Conservation (phyloP, 495 filamentous ascomycete genomes). For the Cairneyella variabilis region DNA sequence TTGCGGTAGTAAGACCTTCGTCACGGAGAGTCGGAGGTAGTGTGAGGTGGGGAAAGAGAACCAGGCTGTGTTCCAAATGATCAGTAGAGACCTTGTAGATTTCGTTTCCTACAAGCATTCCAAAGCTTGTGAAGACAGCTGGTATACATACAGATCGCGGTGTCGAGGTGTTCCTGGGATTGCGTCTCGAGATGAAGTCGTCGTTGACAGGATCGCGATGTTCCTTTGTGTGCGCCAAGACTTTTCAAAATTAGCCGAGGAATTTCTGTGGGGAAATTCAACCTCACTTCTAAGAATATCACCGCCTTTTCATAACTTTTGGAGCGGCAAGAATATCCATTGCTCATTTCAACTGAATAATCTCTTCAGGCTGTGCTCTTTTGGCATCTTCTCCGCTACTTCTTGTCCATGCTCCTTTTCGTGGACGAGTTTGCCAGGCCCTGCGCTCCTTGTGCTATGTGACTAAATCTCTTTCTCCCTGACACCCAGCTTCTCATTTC, state of each 20-base stretch:
- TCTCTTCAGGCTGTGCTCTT: too few species aligned
- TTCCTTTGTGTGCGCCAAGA: constrained; percentile 16
- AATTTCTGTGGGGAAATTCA: constrained; percentile 8
- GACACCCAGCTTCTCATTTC: too few species aligned
- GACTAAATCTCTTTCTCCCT: too few species aligned
- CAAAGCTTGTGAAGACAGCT: background rate
- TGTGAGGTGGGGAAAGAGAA: background rate
- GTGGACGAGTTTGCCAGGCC: too few species aligned
- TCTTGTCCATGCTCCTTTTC: too few species aligned
- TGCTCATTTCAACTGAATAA: too few species aligned
- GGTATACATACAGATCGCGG: constrained; percentile 3
- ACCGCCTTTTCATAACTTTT: too few species aligned
- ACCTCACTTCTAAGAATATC: background rate
- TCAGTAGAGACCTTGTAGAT: background rate
- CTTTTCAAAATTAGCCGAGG: constrained; percentile 11
- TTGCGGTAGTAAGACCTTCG: constrained; percentile 32
- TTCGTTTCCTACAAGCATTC: background rate
- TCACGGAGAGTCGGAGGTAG: constrained; percentile 13
- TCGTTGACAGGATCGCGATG: background rate
- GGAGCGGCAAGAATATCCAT: too few species aligned
- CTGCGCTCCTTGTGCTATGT: too few species aligned
- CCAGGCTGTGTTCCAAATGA: background rate
- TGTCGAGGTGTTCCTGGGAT: constrained; percentile 6
- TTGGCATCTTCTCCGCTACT: too few species aligned
- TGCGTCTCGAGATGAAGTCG: constrained; percentile 2